phyloP scores from a whole-genome alignment of 2,329 filamentous ascomycete species.

The Tolypocladium paradoxum region DNA sequence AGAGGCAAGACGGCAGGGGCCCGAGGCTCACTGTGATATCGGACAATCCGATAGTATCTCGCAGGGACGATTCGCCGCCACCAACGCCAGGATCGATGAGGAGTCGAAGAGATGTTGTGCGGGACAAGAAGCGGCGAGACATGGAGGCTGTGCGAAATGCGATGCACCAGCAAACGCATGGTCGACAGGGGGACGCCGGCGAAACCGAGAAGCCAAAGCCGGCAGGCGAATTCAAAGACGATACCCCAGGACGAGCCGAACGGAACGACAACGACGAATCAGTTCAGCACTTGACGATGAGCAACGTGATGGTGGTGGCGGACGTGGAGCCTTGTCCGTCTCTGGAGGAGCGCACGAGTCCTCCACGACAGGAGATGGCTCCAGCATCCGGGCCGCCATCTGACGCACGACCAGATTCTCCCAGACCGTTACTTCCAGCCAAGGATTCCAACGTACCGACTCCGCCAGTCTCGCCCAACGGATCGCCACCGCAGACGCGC shows the following conservation, averaged over 20 bases:
- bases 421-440: not conserved
- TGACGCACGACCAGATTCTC: not conserved
- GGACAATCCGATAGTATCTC: slow-evolving; percentile 9
- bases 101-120: slow-evolving; percentile 26
- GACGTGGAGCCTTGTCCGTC: slow-evolving; percentile 21
- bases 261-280: not conserved
- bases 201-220: not conserved
- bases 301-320: slow-evolving; percentile 28
- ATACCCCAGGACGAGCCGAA: not conserved
- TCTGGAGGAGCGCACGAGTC: slow-evolving; percentile 1
- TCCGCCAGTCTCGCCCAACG: slow-evolving; percentile 18
- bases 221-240: not conserved
- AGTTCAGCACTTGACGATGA: slow-evolving; percentile 14
- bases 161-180: slow-evolving; percentile 10
- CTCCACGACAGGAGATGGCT: not conserved
- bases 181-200: not conserved
- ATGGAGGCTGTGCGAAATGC: slow-evolving; percentile 21
- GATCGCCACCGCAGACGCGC: slow-evolving; percentile 15
- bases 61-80: slow-evolving; percentile 6
- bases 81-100: slow-evolving; percentile 11
- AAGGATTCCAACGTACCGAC: slow-evolving; percentile 13
- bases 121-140: slow-evolving; percentile 28
- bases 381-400: not conserved
- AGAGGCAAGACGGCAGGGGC: not conserved
- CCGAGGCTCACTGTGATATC: slow-evolving; percentile 2